Evolutionary conservation across 1,284 basidiomycete species (phyloP), one percentile per base, ranked within the genome.

Genomic region (Waitea zeae): DNA sequence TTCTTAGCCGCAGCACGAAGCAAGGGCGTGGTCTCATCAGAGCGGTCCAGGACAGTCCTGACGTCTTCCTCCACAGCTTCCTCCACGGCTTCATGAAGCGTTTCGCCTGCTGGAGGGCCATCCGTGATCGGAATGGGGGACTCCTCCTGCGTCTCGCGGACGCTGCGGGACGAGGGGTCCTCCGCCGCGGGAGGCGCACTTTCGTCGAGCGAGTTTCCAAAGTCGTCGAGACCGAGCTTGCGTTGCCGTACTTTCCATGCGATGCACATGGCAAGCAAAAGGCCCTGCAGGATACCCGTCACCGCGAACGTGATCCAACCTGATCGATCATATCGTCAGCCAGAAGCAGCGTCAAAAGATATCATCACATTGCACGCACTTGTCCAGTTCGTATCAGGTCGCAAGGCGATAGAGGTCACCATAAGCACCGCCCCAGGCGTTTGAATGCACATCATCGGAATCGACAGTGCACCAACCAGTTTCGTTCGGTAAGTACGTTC

Each of bases 371-470:
- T 19, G 2, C 4, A 57, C 68, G 36, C 44, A 82, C 77, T 81
- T 3, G 84, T 88, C 86, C 84, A 90, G 47, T 89, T 74, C 0
- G 84, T 88, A 0, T 81, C 80, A 3, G 77, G 78, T 39, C 75
- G 57, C n/a, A 83, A 52, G 6, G 77, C 80, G 41, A 95, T 80
- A 40, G 82, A 87, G 27, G 82, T 51, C 11, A 90, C 81, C 71
- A 98, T 96, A 26, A 90, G 53, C 14, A 88, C 62, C 1, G 83
- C 81, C 2, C 93, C 93, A 0, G 93, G 93, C 5, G 78, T 88
- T 56, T 98, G 92, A 15, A 98, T 80, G 31, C 71, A 60, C 93
- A 98, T 96, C 70, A 88, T 95, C 2, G 78, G 79, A 42, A 97
- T 82, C 45, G 81, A 90, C 15, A 97, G 62, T 1, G 89, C 88